Evolutionary conservation across 2,329 filamentous ascomycete genomes (phyloP), one percentile per base, ranked within the genome.

Genomic region (Calonectria naviculata): DNA sequence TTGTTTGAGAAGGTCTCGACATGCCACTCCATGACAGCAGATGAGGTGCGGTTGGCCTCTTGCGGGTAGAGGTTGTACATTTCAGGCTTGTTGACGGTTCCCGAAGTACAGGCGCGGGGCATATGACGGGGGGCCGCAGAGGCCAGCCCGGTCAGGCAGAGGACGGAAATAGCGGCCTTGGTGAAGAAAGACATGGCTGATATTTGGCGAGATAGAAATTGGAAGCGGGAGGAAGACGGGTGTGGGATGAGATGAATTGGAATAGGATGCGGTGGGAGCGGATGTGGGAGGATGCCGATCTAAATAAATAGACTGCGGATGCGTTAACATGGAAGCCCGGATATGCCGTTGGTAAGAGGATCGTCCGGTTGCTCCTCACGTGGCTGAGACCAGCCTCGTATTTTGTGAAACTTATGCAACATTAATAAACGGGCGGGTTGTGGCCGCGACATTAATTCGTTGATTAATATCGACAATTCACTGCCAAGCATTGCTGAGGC

Each of bases 1-100:
- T 62, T 63, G 58, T 68, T 56, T 42, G 44, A 52, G 36, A 63
- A 68, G 5, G 65, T 68, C 31, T 68, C 65, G 38, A 68, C 31
- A 34, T 68, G 65, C 65, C 52, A 67, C 21, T 61, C 42, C 1
- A 54, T 21, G 6, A 61, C 24, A 21, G 29, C 41, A 5, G 65
- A 17, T 8, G 52, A 38, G 24, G 31, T 61, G 41, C 52, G 44
- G 54, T 36, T 26, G 29, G 65, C 17, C 19, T 49, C 52, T 24
- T 67, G 52, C 4, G 65, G 52, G 42, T 67, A 67, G 4, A 67
- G 42, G 65, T 67, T 67, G 65, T 67, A 67, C 65, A 67, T 67
- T 7, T 29, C 41, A 5, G 65, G 65, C 29, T 26, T 31, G 17
- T 44, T 52, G 29, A 46, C 52, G 6, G 41, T 41, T 21, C 65